phyloP scores from a whole-genome alignment of 768 basidiomycete species.

The Suillus weaverae region DNA sequence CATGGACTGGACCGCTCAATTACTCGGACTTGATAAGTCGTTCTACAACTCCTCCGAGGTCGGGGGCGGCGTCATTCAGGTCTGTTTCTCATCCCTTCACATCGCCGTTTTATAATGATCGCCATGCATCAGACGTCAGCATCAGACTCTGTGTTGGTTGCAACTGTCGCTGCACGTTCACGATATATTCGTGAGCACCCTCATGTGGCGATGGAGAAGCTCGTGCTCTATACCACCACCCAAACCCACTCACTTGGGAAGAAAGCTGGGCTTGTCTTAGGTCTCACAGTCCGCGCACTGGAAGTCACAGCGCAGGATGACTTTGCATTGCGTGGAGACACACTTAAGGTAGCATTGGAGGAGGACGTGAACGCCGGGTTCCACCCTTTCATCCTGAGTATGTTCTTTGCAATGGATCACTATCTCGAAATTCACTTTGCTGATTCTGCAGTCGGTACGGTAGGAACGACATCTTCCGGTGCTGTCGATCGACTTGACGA shows the following conservation, averaged over 20 bases:
- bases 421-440: not conserved
- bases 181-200: slow-evolving; percentile 52
- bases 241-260: slow-evolving; percentile 88
- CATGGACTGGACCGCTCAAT: slow-evolving; percentile 88
- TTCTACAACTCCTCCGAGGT: slow-evolving; percentile 67
- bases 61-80: slow-evolving; percentile 87
- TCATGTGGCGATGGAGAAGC: slow-evolving; percentile 48
- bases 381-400: slow-evolving; percentile 82
- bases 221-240: slow-evolving; percentile 86
- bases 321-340: slow-evolving; percentile 69
- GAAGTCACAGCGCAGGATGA: slow-evolving; percentile 63
- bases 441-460: slow-evolving; percentile 65
- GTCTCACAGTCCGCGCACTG: slow-evolving; percentile 70
- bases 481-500: slow-evolving; percentile 81
- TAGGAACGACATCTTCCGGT: slow-evolving; percentile 90
- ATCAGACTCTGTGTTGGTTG: slow-evolving; percentile 78
- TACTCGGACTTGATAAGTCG: slow-evolving; percentile 66
- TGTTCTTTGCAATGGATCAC: not conserved
- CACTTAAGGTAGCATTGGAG: slow-evolving; percentile 57
- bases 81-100: slow-evolving; percentile 25
- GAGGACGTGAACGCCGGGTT: slow-evolving; percentile 60
- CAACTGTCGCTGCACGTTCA: slow-evolving; percentile 77
- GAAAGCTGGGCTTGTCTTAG: slow-evolving; percentile 79
- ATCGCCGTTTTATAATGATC: not conserved
- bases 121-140: slow-evolving; percentile 63